Base-by-base conservation (phyloP, 345 rosid species). In the Kandelia obovata region DNA sequence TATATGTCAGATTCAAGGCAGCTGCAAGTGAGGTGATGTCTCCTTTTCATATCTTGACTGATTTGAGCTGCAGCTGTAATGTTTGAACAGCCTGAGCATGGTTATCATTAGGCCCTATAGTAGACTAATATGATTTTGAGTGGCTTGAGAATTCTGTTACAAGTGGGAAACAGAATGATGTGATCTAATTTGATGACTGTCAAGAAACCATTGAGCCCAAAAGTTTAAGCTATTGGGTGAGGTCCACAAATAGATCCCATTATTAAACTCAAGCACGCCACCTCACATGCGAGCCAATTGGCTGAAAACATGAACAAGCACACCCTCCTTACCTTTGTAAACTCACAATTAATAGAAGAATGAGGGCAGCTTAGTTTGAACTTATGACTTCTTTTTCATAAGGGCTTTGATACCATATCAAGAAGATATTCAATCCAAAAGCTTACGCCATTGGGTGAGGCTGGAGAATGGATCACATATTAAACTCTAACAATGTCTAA, bases 1-100 rank as follows among this genome's bases (percentile, higher is more conserved):
- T 95, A 66, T 95, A 91, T 76, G 93, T 95, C 68, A 89, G 97
- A 76, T 95, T 95, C 81, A 87, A 92, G 89, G 99, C 97, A 77
- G 96, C 99, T 64, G 95, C 99, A 32, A 89, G 77, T 69, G 97
- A 92, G 96, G 99, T 91, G 74, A 74, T 62, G 21, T 13, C 58
- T 64, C 65, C 64, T 49, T 57, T 57, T 65, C 64, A 7, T 28
- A 53, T 43, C 58, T 51, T 70, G n/a, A 52, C 68, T 27, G 56
- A 1, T 58, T 68, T 62, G 53, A 53, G 31, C 21, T 23, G 56
- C 65, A 73, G 61, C 43, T 71, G 53, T 53, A 39, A 61, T 25
- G n/a, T 13, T 5, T 35, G n/a, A 21, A 28, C 67, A 57, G 21
- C 43, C 53, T 55, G 28, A 58, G 6, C 32, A 53, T 19, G 27